Evolutionary conservation across 2,329 filamentous ascomycete species (phyloP), one percentile per base, ranked within the genome.

Genomic region (Apiospora phragmitis): DNA sequence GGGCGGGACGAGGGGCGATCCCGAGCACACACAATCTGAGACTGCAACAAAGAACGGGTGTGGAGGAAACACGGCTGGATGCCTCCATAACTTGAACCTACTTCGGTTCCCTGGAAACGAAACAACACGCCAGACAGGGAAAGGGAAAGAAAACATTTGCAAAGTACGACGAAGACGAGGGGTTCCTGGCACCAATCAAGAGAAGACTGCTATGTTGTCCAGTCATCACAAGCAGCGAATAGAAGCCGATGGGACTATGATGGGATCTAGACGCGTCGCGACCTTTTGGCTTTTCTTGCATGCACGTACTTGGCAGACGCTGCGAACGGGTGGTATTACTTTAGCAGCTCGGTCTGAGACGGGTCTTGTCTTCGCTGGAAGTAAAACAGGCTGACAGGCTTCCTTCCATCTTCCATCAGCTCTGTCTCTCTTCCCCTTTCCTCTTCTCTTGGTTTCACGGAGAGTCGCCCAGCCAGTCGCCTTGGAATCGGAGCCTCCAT

Each of bases 41-140:
- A 62, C 55, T 38, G 18, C 29, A 62, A 38, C 29, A 62, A 62
- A 62, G 55, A 38, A 7, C 29, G 29, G 55, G 55, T 38, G 55
- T 62, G 55, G 32, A 62, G 55, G 55, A 62, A 62, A 62, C 55
- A 62, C 55, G 55, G 29, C 35, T n/a, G 21, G 38, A 62, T 62
- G 55, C 55, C 55, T n/a, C n/a, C n/a, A n/a, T n/a, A n/a, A n/a
- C n/a, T n/a, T n/a, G n/a, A n/a, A n/a, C n/a, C n/a, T 38, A 32
- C 55, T 32, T 59, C 55, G 55, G 29, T 38, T 38, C 55, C 55
- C n/a, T n/a, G 55, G 55, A 62, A 62, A 62, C 55, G 55, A 62
- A 62, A 62, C 55, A 62, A 62, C 55, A 62, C 32, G 8, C 18
- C 55, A 62, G 12, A 38, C 26, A 18, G 16, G 18, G 18, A 38